These are phyloP conservation scores for Oldenlandia corymbosa DNA, from an alignment of 257 asterid species.

Conservation along the genomic window DNA sequence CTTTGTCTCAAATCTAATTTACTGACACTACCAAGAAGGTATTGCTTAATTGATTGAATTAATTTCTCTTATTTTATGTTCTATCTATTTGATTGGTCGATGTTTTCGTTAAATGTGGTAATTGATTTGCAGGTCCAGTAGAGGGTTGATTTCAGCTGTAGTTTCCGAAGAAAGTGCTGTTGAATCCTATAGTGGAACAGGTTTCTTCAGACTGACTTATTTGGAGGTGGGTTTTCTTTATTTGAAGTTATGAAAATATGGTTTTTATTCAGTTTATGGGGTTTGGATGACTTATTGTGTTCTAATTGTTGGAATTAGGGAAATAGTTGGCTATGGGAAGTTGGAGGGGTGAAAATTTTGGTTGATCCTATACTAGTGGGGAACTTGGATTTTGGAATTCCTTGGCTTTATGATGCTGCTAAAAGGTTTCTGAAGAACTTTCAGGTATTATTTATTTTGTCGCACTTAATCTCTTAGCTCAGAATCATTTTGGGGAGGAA, in stretches of 20 bases:
- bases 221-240: slow-evolving; percentile 67
- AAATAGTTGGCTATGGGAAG: slow-evolving; percentile 97
- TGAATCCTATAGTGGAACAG: slow-evolving; percentile 40
- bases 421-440: slow-evolving; percentile 65
- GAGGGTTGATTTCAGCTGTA: slow-evolving; percentile 38
- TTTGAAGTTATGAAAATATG: slow-evolving; percentile 1
- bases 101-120: not conserved
- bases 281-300: not conserved
- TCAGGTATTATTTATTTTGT: slow-evolving; percentile 38
- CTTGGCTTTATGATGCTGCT: slow-evolving; percentile 91
- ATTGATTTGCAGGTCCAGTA: slow-evolving; percentile 34
- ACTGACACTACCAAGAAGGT: slow-evolving; percentile 51
- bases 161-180: slow-evolving; percentile 49
- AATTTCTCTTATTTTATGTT: slow-evolving; percentile 1
- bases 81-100: not conserved
- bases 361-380: slow-evolving; percentile 99
- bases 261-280: not conserved
- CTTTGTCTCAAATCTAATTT: slow-evolving; percentile 22
- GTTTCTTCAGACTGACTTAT: slow-evolving; percentile 70
- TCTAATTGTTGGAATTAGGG: slow-evolving; percentile 43
- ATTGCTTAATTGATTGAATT: not conserved
- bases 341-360: slow-evolving; percentile 66
- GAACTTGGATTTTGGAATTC: slow-evolving; percentile 90
- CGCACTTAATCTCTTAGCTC: not conserved
- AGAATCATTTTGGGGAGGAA: too few relatives aligned